Evolutionary conservation across 1,284 basidiomycete species (phyloP), one percentile per base, ranked within the genome.

Genomic region (Ceratobasidium sp.): DNA sequence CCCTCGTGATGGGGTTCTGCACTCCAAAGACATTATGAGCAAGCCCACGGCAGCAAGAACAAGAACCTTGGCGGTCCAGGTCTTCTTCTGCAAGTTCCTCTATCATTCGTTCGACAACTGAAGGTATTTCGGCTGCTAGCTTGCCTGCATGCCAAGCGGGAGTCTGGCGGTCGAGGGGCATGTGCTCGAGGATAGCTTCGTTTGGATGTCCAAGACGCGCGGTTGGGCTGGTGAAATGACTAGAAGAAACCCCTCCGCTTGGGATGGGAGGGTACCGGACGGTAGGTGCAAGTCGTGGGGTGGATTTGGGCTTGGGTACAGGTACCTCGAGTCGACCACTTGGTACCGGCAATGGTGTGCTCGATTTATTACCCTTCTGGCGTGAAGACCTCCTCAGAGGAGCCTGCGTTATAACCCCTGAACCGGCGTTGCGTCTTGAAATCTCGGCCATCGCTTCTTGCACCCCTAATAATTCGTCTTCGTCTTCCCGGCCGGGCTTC

Each of bases 81-180:
- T 51, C 58, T 33, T 21, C 36, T 60, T 23, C 11, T 11, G 38
- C 21, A 12, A 66, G 30, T 14, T 66, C 46, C 2, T 23, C 12
- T 16, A 54, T 25, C 12, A 40, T 40, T 33, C 18, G 28, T 11
- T 53, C 36, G 36, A 66, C n/a, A 14, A 33, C 23, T 5, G 63
- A 30, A 11, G 63, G 63, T 16, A 53, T 38, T 36, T 51, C 63
- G 28, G 63, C 63, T n/a, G 48, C 63, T 40, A 66, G 36, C 7
- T 23, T 28, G 9, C 63, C 63, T 40, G 63, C 63, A 14, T 33
- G 28, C 63, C 63, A 53, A 6, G 63, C 63, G 6, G 25, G 16
- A 38, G n/a, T 16, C 7, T 53, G 63, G 48, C 12, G 33, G 11
- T 33, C 33, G 1, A n/a, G 38, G 7, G 38, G 58, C 14, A 5